Base-by-base conservation (phyloP, 179 eudicot species). In the Gypsophila paniculata region DNA sequence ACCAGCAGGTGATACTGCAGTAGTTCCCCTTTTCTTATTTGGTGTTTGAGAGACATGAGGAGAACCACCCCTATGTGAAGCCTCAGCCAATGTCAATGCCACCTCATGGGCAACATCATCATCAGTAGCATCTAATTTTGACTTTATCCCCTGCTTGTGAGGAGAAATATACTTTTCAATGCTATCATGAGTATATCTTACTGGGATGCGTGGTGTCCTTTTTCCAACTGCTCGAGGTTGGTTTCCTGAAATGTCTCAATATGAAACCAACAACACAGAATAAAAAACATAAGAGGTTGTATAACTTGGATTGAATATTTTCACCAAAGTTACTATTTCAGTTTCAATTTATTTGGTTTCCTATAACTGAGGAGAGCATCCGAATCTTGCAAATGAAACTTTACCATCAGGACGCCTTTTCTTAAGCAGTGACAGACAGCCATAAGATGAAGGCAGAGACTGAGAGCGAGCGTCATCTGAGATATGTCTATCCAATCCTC, bases 21-120 rank as follows among this genome's bases (percentile, higher is more conserved):
- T 61, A 65, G 72, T 72, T 70, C 74, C 84, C 61, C 81, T 87
- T 79, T 79, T 88, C 71, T 74, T 84, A 74, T 74, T 87, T 14
- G 90, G 93, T 65, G 96, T 86, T 52, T 82, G 90, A 73, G 96
- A 93, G 53, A 81, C 83, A 77, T 89, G 96, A n/a, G 99, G 98
- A 78, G 99, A 92, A 68, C 96, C 95, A 72, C 96, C 99, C 82
- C 91, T 89, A 72, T 95, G 91, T 81, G 98, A 95, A 76, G 96
- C 99, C 88, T 87, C 96, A 42, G 98, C 92, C 75, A 95, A 82
- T 57, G 89, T 90, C 80, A 90, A 76, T 63, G 97, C 98, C 71
- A 86, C 88, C 81, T 86, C 91, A 74, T 89, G 96, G 65, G 90
- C 96, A 67, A 87, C 99, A 72, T 89, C 91, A 53, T 85, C 95